Conservation (phyloP, 192 early-diverging fungal genomes). For the Backusella morwellensis region DNA sequence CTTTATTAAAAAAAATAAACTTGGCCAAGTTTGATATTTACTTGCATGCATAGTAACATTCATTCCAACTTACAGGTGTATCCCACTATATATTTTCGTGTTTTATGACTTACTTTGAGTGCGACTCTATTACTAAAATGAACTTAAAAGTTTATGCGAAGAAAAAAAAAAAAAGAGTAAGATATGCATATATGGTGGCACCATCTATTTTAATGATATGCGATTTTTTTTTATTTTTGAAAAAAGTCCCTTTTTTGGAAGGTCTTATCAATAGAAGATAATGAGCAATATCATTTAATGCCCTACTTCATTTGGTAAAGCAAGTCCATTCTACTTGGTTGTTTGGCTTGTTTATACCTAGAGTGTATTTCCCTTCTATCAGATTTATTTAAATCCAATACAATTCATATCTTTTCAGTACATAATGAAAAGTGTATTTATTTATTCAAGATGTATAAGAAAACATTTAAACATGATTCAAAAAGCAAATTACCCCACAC, state of each 20-base stretch:
- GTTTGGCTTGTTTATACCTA: not conserved
- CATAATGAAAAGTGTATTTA: no score
- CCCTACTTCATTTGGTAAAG: not conserved
- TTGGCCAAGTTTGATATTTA: not conserved
- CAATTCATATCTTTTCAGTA: not conserved
- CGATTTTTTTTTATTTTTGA: not conserved
- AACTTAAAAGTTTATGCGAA: not conserved
- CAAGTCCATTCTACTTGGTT: not conserved
- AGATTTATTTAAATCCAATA: not conserved
- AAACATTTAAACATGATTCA: not conserved
- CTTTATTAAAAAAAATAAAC: not conserved
- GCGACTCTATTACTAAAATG: not conserved
- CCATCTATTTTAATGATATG: not conserved
- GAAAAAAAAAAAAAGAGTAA: not conserved
- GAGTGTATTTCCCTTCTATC: not conserved
- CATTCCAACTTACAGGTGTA: not conserved
- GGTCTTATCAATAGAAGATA: not conserved
- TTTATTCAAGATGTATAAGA: not conserved
- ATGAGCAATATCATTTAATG: not conserved
- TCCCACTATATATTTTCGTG: not conserved
- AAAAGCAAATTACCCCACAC: not conserved
- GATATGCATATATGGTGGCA: not conserved
- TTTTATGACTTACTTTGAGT: not conserved
- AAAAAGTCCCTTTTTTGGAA: not conserved
- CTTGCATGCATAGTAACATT: not conserved